phyloP scores from a whole-genome alignment of 2,329 filamentous ascomycete species.

The Fusarium sp. region DNA sequence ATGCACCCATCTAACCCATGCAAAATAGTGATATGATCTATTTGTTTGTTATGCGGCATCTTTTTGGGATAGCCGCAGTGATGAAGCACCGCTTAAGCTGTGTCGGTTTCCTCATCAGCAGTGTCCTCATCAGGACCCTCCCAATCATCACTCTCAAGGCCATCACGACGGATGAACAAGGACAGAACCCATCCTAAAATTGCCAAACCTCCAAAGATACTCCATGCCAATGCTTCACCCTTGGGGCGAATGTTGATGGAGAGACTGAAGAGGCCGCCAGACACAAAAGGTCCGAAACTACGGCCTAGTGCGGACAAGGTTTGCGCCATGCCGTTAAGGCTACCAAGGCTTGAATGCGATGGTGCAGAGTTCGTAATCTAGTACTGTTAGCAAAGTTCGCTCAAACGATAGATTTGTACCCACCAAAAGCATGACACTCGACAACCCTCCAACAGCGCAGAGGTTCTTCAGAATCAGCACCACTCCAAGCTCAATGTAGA shows the following conservation, averaged over 20 bases:
- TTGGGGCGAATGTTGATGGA: conserved; percentile 79
- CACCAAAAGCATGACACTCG: conserved; percentile 88
- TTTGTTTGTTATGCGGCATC: neutral
- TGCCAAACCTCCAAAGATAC: conserved; percentile 85
- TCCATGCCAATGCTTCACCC: conserved; percentile 88
- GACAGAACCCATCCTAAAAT: conserved; percentile 84
- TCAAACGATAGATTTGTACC: conserved; percentile 45
- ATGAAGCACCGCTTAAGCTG: conserved; percentile 2
- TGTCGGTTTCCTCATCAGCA: conserved; percentile 14
- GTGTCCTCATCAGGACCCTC: conserved; percentile 48
- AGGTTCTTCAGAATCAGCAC: conserved; percentile 91
- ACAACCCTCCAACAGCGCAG: conserved; percentile 88
- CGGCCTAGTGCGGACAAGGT: conserved; percentile 92
- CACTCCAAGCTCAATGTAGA: conserved; percentile 84
- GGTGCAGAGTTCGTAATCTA: conserved; percentile 95
- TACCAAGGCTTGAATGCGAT: conserved; percentile 85
- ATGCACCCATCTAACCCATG: conserved; percentile 13
- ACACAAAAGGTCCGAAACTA: conserved; percentile 88
- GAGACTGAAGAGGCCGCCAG: conserved; percentile 86
- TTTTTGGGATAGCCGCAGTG: neutral
- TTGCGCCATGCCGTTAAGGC: conserved; percentile 92
- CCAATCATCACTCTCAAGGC: conserved; percentile 71
- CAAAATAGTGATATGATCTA: conserved; percentile 15
- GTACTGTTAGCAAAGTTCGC: neutral
- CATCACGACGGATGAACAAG: conserved; percentile 77